These are phyloP conservation scores for Thelonectria discophora DNA, from an alignment of 2,329 filamentous ascomycete genomes.

Conservation along the genomic window DNA sequence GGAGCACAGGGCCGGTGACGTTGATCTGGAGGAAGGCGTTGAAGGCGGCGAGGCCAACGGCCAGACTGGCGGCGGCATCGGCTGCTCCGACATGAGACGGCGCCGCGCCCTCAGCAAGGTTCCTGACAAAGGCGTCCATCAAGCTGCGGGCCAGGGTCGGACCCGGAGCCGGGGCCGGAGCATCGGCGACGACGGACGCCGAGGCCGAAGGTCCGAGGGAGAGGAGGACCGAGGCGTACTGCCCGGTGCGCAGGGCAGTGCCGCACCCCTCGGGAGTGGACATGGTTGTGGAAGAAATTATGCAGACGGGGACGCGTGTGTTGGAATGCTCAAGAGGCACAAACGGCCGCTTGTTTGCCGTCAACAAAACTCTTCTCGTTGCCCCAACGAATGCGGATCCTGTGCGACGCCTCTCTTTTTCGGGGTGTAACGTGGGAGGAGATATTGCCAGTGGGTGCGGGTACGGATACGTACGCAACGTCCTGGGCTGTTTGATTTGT, in stretches of 20 bases:
- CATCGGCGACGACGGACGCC: constrained; percentile 14
- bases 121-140: constrained; percentile 33
- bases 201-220: constrained; percentile 23
- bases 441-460: background rate
- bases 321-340: background rate
- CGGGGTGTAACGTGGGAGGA: background rate
- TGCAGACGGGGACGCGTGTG: too few species aligned
- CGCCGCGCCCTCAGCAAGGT: constrained; percentile 19
- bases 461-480: constrained; percentile 8
- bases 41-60: constrained; percentile 56
- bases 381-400: background rate
- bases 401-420: background rate
- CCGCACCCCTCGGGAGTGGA: constrained; percentile 27
- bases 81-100: constrained; percentile 15
- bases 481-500: too few species aligned
- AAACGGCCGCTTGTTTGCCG: background rate
- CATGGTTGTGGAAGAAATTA: background rate
- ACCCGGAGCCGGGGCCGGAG: constrained; percentile 31
- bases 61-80: constrained; percentile 32
- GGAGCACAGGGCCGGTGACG: constrained; percentile 85
- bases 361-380: background rate
- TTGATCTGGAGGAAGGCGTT: constrained; percentile 86
- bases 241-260: constrained; percentile 37
- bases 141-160: constrained; percentile 34
- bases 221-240: constrained; percentile 38